These are phyloP conservation scores for Pseudogymnoascus sp. DNA, from an alignment of 2,329 filamentous ascomycete genomes.

Conservation along the genomic window DNA sequence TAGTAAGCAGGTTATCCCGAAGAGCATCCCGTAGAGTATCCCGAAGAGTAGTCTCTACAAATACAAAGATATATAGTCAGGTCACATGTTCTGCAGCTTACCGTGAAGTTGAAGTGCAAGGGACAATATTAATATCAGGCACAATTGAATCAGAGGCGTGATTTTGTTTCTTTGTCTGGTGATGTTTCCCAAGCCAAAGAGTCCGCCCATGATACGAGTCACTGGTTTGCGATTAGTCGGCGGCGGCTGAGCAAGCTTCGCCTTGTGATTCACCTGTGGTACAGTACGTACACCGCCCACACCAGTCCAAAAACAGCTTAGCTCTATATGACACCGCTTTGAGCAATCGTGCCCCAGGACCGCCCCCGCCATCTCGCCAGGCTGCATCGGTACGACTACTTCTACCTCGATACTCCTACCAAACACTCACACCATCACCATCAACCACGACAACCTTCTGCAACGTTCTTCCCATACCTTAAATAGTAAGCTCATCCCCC, in stretches of 20 bases:
- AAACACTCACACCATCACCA: slow-evolving; percentile 20
- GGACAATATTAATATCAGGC: neutral
- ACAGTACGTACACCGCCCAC: neutral
- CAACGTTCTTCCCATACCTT: neutral
- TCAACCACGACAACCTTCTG: slow-evolving; percentile 16
- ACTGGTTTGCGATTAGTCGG: slow-evolving; percentile 2
- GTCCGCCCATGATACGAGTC: neutral
- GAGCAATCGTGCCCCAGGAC: slow-evolving; percentile 1
- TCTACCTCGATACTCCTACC: slow-evolving; percentile 4
- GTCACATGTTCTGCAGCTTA: slow-evolving; percentile 2
- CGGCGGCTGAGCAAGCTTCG: slow-evolving; percentile 7
- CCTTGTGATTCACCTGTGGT: slow-evolving; percentile 3
- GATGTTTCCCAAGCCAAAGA: slow-evolving; percentile 1
- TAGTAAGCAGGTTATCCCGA: neutral
- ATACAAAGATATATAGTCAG: neutral
- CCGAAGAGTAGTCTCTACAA: neutral
- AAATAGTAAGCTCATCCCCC: neutral
- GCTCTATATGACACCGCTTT: neutral
- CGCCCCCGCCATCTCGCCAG: slow-evolving; percentile 9
- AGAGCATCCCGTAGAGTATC: neutral
- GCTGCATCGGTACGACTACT: slow-evolving; percentile 10
- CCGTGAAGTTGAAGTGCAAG: neutral
- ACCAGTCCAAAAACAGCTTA: neutral
- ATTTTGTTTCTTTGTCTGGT: neutral
- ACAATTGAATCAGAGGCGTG: neutral